Base-by-base conservation (phyloP, 2,329 filamentous ascomycete genomes). In the Sporothrix dimorphospora region DNA sequence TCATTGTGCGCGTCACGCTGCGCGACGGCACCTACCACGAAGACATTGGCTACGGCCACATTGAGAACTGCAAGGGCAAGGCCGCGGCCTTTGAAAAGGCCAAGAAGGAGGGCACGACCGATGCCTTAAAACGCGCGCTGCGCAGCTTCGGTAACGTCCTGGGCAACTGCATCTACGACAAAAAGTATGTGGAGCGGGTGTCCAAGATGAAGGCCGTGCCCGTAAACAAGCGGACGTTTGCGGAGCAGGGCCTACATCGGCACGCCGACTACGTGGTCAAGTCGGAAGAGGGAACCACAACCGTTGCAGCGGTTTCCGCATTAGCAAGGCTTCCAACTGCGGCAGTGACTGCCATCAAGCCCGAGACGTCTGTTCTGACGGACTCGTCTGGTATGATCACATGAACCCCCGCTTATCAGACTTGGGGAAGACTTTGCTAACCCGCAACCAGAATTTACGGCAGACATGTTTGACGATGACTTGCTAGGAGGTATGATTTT, bases 81-180 rank as follows among this genome's bases (percentile, higher is more conserved):
- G 95, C 94, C 3, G 92, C 93, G 69, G 96, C 95, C 0, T 99
- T 98, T 78, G 96, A 99, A 80, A 99, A 99, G 82, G 94, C 96
- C 0, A 99, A 98, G 84, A 99, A 99, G 81, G 94, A 98, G 83
- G 97, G 94, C 8, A 97, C 94, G 2, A 98, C 97, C 11, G 96
- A 99, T 82, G 96, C 90, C 1, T 80, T 99, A 79, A 99, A 99
- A 82, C 88, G 96, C 76, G 90, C 96, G 1, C 80, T 99, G 78
- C 88, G 95, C 73, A 98, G 90, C 75, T 99, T 99, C 81, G 96
- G 96, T 73, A 98, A 98, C 77, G 92, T 98, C 19, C 85, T 99
- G 71, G 96, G 96, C n/a, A 99, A 98, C 79, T 99, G 96, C 84
- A 90, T 99, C 73, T 98, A 99, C 82, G 96, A 99, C 83, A 97